Conservation (phyloP, 768 basidiomycete species). For the Botryobasidium botryosum region DNA sequence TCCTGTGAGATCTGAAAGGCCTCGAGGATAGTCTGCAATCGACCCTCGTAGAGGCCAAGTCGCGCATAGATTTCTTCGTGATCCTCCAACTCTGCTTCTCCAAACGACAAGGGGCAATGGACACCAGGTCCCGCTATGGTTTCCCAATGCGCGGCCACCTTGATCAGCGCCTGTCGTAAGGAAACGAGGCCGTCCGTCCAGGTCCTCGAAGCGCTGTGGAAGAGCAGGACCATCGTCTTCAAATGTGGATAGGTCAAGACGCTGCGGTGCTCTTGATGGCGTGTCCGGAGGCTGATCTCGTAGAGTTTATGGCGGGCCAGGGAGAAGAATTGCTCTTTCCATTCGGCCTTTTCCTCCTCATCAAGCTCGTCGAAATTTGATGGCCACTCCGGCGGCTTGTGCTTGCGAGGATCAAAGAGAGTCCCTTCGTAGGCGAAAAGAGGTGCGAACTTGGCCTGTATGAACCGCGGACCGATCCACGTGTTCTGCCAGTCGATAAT, state of each 20-base stretch:
- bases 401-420: background rate
- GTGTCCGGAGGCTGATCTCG: no score
- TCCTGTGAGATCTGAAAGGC: background rate
- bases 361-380: background rate
- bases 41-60: background rate
- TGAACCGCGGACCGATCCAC: background rate
- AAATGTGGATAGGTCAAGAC: background rate
- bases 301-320: no score
- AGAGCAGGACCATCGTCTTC: background rate
- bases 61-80: background rate
- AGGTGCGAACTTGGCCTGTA: background rate
- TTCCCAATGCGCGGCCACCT: background rate
- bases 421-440: background rate
- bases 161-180: background rate
- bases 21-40: background rate
- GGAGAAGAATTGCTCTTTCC: no score
- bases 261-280: no score
- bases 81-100: no score
- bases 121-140: no score
- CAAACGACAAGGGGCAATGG: no score
- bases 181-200: background rate
- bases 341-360: no score
- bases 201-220: background rate
- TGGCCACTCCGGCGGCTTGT: background rate
- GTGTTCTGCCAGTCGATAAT: conserved; percentile 14